These are phyloP conservation scores for Tylopilus intermedius DNA, from an alignment of 768 basidiomycete species.

Conservation along the genomic window DNA sequence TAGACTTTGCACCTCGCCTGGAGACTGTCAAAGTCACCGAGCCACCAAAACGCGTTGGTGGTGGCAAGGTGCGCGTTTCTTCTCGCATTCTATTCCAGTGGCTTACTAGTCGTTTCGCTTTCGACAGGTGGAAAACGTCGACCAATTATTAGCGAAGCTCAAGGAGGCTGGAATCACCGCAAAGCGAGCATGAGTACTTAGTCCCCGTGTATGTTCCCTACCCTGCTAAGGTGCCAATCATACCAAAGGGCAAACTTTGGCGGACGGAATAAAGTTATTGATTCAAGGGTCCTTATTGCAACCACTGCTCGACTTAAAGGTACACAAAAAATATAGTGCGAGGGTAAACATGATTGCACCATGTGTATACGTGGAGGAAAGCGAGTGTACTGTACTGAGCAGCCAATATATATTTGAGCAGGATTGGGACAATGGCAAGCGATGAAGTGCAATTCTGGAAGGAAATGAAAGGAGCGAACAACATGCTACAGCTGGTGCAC, in stretches of 20 bases:
- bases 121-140: constrained; percentile 69
- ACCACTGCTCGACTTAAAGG: constrained; percentile 1
- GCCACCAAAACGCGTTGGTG: constrained; percentile 86
- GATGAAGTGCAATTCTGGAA: constrained; percentile 8
- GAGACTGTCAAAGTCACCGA: constrained; percentile 87
- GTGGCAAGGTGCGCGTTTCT: constrained; percentile 64
- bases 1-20: constrained; percentile 78
- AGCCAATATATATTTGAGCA: constrained; percentile 26
- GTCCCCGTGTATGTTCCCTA: constrained; percentile 4
- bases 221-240: background rate
- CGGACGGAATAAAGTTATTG: constrained; percentile 12
- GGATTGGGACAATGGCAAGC: constrained; percentile 2
- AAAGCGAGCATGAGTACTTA: constrained; percentile 19
- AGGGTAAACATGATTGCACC: constrained; percentile 8
- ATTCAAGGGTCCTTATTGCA: constrained; percentile 14
- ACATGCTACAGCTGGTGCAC: constrained; percentile 25
- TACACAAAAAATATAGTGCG: constrained; percentile 14
- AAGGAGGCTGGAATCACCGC: constrained; percentile 71
- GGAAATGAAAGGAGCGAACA: constrained; percentile 8
- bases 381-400: constrained; percentile 14
- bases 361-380: constrained; percentile 8
- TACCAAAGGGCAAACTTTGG: background rate
- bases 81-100: background rate
- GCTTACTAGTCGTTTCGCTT: background rate
- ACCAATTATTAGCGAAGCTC: constrained; percentile 83